Conservation (phyloP, 2,329 filamentous ascomycete species). For the Tolypocladium tropicale region DNA sequence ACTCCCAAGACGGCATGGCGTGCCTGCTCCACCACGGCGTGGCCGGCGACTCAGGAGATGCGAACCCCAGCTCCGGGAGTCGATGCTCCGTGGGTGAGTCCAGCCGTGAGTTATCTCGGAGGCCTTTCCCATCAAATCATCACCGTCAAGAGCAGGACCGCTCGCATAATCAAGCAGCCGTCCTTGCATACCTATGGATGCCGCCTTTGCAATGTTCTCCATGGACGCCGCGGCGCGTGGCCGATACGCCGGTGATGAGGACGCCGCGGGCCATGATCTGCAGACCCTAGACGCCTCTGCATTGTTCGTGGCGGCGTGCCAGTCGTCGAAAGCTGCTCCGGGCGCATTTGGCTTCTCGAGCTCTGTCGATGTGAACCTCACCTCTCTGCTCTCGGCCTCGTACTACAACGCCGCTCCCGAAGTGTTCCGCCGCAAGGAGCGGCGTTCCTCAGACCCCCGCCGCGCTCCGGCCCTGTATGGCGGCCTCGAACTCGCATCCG, state of each 20-base stretch:
- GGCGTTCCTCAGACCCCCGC: neutral
- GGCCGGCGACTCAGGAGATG: neutral
- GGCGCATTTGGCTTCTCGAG: neutral
- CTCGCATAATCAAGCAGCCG: neutral
- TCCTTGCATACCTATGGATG: neutral
- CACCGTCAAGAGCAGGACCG: neutral
- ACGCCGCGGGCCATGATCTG: neutral
- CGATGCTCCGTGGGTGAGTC: neutral
- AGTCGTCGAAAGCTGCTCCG: neutral
- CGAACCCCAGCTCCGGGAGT: neutral
- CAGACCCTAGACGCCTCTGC: neutral
- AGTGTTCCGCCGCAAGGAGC: neutral
- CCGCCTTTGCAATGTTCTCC: neutral
- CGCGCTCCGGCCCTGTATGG: neutral
- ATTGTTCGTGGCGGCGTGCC: neutral
- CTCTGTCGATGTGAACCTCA: neutral
- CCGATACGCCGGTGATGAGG: neutral
- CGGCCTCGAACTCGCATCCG: neutral
- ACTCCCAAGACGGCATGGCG: neutral
- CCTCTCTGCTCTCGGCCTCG: neutral
- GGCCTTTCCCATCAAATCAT: neutral
- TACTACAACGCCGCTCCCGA: neutral
- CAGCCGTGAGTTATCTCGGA: neutral
- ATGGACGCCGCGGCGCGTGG: neutral
- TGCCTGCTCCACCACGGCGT: neutral